A percentile compares a stretch with the other conserved stretches of the same genome.
These are phyloP conservation scores for Aurantiochytrium sp. DNA, from an alignment of 108 stramenopile species.

Conservation along the genomic window DNA sequence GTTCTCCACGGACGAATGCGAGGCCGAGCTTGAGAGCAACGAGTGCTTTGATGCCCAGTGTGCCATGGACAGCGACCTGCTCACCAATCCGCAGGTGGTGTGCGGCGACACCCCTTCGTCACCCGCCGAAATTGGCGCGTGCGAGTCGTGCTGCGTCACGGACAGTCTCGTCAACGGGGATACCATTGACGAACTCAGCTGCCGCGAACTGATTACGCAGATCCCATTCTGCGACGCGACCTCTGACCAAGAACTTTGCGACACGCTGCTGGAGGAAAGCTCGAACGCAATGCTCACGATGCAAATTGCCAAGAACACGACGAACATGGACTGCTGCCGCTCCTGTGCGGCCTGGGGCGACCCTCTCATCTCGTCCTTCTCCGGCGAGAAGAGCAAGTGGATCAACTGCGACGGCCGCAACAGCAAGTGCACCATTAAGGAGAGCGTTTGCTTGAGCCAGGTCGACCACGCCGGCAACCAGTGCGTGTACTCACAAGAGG, in stretches of 20 bases:
- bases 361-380: neutral
- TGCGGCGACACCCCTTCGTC: neutral
- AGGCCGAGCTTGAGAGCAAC: neutral
- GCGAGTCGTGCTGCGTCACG: neutral
- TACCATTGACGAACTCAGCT: neutral
- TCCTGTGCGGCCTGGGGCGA: neutral
- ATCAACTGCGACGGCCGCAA: slow-evolving; percentile 6
- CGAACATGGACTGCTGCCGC: neutral
- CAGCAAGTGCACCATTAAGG: neutral
- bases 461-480: slow-evolving; percentile 2
- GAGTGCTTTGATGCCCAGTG: neutral
- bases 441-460: neutral
- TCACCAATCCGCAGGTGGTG: neutral
- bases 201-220: neutral
- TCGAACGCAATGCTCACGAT: neutral
- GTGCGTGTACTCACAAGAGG: neutral
- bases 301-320: neutral
- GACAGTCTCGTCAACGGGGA: neutral
- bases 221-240: neutral
- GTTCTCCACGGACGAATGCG: neutral
- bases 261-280: neutral
- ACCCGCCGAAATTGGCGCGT: neutral
- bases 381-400: neutral
- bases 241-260: neutral
- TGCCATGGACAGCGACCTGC: neutral